Conservation (phyloP, 2,329 filamentous ascomycete genomes). For the Aspergillus aculeatus region DNA sequence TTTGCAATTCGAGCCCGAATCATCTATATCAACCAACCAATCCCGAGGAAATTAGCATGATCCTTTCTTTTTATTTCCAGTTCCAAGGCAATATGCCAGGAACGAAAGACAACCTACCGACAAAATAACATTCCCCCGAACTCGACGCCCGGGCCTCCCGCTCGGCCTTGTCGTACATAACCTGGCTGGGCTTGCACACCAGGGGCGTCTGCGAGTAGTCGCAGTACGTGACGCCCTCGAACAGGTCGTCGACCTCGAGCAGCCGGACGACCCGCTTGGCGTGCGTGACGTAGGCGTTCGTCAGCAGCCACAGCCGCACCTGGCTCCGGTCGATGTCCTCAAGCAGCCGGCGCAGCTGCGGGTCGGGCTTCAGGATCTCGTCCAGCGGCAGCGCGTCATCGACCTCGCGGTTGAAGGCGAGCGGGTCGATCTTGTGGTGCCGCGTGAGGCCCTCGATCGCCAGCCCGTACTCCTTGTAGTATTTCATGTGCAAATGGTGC, state of each 20-base stretch:
- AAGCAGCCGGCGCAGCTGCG: slow-evolving; percentile 71
- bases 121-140: slow-evolving; percentile 79
- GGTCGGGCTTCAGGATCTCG: slow-evolving; percentile 75
- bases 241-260: slow-evolving; percentile 79
- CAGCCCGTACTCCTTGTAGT: slow-evolving; percentile 95
- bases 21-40: slow-evolving; percentile 54
- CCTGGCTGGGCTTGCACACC: slow-evolving; percentile 79
- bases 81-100: too few species aligned
- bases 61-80: too few species aligned
- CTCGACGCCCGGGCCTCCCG: slow-evolving; percentile 70
- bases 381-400: slow-evolving; percentile 93
- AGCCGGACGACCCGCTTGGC: slow-evolving; percentile 77
- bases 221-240: slow-evolving; percentile 93
- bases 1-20: slow-evolving; percentile 79
- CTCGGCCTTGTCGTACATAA: slow-evolving; percentile 90
- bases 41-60: slow-evolving; percentile 13
- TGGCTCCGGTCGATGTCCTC: slow-evolving; percentile 79
- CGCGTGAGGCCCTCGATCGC: slow-evolving; percentile 92
- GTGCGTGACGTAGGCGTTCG: slow-evolving; percentile 92
- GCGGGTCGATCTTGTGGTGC: slow-evolving; percentile 89
- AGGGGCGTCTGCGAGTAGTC: slow-evolving; percentile 75
- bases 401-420: slow-evolving; percentile 92
- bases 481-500: slow-evolving; percentile 80
- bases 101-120: slow-evolving; percentile 61
- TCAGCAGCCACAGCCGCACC: slow-evolving; percentile 89